Evolutionary conservation across 169 alveolate genomes (phyloP).

Genomic region (Plasmodium gallinaceum): DNA sequence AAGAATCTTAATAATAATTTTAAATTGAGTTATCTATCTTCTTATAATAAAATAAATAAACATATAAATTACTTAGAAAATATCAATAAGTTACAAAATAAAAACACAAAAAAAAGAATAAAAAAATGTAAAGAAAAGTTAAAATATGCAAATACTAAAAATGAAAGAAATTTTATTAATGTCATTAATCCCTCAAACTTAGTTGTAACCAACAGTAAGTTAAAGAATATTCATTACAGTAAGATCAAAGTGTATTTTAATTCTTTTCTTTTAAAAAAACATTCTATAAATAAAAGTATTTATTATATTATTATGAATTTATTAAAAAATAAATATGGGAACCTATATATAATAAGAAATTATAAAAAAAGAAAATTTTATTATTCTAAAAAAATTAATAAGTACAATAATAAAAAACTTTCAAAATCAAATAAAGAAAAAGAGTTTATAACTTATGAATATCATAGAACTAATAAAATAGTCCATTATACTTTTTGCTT

Average conservation of each 20-base stretch:
- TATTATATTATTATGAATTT: background rate
- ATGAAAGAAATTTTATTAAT: background rate
- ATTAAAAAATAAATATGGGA: background rate
- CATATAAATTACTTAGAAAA: background rate
- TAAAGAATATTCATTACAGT: conserved; percentile 26
- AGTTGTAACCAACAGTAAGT: conserved; percentile 37
- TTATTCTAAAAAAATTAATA: background rate
- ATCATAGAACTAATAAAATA: conserved; percentile 19
- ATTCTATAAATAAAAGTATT: background rate
- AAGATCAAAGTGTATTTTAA: background rate
- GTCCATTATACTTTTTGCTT: conserved; percentile 46
- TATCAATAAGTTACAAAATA: no score
- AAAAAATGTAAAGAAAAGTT: background rate
- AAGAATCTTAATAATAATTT: no score
- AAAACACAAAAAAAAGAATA: background rate
- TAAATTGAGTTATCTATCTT: background rate
- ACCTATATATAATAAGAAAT: background rate
- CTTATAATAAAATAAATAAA: background rate
- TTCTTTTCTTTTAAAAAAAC: conserved; percentile 4
- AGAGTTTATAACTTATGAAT: conserved; percentile 14
- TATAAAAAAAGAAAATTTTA: background rate
- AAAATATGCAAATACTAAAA: background rate
- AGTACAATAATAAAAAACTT: background rate
- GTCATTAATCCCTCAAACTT: background rate
- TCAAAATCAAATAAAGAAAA: background rate